These are phyloP conservation scores for Ophiocordyceps australis DNA, from an alignment of 2,329 filamentous ascomycete genomes.

Conservation along the genomic window DNA sequence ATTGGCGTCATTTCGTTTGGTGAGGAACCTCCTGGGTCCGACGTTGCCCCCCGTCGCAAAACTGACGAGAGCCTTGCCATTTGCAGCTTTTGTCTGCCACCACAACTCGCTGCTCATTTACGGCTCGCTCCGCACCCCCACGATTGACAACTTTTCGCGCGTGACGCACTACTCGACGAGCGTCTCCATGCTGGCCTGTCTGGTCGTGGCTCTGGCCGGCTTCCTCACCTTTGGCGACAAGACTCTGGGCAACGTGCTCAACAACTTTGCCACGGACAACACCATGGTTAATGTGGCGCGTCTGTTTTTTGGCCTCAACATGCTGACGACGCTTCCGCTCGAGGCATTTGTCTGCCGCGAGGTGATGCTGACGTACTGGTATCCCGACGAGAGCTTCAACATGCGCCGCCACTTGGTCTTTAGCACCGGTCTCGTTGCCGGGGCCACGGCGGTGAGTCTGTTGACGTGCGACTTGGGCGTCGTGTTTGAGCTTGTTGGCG, in stretches of 20 bases:
- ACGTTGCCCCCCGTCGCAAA: no score
- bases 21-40: constrained; percentile 26
- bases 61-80: no score
- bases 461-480: constrained; percentile 84
- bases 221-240: constrained; percentile 87
- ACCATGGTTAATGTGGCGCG: constrained; percentile 87
- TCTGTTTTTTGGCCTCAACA: constrained; percentile 92
- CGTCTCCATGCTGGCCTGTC: constrained; percentile 81
- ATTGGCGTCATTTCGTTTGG: constrained; percentile 97
- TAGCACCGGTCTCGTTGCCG: constrained; percentile 64
- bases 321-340: constrained; percentile 90
- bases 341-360: constrained; percentile 97
- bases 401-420: constrained; percentile 74
- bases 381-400: constrained; percentile 54
- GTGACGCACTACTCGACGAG: constrained; percentile 90
- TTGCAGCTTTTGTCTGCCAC: constrained; percentile 51
- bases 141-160: constrained; percentile 80
- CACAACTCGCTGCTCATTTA: constrained; percentile 98
- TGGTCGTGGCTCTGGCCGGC: constrained; percentile 72
- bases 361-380: constrained; percentile 80
- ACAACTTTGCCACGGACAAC: constrained; percentile 89
- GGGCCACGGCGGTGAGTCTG: constrained; percentile 60
- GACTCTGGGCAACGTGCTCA: constrained; percentile 89
- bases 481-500: constrained; percentile 91
- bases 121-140: constrained; percentile 82